Conservation (phyloP, 1,139 yeast species). For the Wickerhamomyces sp. region DNA sequence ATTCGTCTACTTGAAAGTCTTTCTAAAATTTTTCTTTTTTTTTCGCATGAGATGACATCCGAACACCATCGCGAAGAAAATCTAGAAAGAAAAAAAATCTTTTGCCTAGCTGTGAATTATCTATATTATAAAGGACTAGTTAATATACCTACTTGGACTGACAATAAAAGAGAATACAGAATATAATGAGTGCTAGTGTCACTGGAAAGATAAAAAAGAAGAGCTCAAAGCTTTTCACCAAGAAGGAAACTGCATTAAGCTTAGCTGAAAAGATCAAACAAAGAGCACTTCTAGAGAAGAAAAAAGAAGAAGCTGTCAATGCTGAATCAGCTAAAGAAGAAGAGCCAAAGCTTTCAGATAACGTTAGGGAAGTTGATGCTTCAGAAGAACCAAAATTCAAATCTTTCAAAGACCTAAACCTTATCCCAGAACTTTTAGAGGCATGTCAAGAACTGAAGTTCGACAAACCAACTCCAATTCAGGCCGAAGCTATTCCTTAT, state of each 20-base stretch:
- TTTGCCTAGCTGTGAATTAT: too few relatives aligned
- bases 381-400: constrained; percentile 25
- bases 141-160: neutral
- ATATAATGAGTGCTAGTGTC: constrained; percentile 3
- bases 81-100: neutral
- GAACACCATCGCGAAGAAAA: constrained; percentile 12
- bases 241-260: constrained; percentile 24
- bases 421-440: constrained; percentile 79
- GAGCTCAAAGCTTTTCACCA: constrained; percentile 14
- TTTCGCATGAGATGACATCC: constrained; percentile 21
- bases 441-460: constrained; percentile 67
- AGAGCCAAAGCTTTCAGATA: constrained; percentile 6
- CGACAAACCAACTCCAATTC: constrained; percentile 83
- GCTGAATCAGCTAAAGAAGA: constrained; percentile 1
- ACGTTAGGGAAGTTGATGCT: constrained; percentile 19
- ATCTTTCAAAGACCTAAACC: constrained; percentile 44
- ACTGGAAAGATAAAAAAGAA: constrained; percentile 14
- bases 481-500: constrained; percentile 85
- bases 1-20: neutral
- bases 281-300: constrained; percentile 40
- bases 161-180: neutral
- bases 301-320: constrained; percentile 17
- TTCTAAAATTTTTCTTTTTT: constrained; percentile 11
- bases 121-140: too few relatives aligned
- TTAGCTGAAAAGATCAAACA: constrained; percentile 45